Evolutionary conservation across 768 basidiomycete species (phyloP).

Genomic region (Cystofilobasidium bisporidii): DNA sequence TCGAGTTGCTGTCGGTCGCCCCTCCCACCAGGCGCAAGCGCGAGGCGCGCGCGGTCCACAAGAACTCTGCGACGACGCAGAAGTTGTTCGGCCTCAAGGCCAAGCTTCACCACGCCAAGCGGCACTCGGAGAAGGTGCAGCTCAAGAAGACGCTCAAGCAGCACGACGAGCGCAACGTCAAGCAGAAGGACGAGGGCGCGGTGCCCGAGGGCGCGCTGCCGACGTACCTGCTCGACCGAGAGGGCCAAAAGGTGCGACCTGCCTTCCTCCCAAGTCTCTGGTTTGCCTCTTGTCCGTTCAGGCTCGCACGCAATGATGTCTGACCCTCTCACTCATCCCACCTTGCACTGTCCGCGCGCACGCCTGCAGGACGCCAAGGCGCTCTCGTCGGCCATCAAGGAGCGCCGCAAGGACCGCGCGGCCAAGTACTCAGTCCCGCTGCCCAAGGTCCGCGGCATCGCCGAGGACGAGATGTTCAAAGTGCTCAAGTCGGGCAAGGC

Average conservation of each 20-base stretch:
- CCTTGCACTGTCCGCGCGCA: background rate
- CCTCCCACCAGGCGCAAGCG: slow-evolving; percentile 40
- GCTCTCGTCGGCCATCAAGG: slow-evolving; percentile 88
- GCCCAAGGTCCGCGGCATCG: slow-evolving; percentile 93
- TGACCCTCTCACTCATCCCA: too few relatives aligned
- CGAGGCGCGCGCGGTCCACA: slow-evolving; percentile 43
- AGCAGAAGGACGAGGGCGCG: slow-evolving; percentile 69
- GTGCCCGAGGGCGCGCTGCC: slow-evolving; percentile 85
- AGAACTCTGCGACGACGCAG: slow-evolving; percentile 72
- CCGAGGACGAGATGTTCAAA: slow-evolving; percentile 99
- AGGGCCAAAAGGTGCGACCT: slow-evolving; percentile 63
- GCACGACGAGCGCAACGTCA: slow-evolving; percentile 97
- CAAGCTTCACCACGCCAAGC: slow-evolving; percentile 92
- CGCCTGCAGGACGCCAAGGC: slow-evolving; percentile 69
- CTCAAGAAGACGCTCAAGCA: slow-evolving; percentile 99
- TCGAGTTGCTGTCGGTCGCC: too few relatives aligned
- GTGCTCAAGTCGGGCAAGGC: slow-evolving; percentile 95
- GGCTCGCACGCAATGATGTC: background rate
- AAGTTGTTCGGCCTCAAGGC: slow-evolving; percentile 94
- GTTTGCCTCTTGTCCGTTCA: background rate
- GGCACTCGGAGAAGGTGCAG: slow-evolving; percentile 94
- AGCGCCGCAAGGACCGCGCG: slow-evolving; percentile 97
- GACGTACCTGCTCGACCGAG: slow-evolving; percentile 89
- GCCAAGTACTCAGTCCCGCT: slow-evolving; percentile 95
- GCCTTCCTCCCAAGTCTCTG: too few relatives aligned